These are phyloP conservation scores for Closterium sp. DNA, from an alignment of 139 green algal genomes.

Conservation along the genomic window DNA sequence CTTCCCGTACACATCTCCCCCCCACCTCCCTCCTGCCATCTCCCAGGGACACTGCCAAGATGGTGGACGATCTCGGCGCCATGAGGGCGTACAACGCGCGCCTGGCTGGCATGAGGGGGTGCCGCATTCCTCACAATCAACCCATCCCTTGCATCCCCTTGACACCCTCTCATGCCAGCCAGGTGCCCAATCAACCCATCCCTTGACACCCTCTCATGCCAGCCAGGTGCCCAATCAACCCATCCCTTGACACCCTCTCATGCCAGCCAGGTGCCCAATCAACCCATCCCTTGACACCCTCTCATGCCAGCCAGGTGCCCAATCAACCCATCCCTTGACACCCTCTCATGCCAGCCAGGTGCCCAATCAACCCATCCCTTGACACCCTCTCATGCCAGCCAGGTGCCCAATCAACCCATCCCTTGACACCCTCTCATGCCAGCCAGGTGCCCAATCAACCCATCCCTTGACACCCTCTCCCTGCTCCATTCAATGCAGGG, in stretches of 20 bases:
- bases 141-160: not conserved
- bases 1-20: too few species aligned
- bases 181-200: not conserved
- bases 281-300: not conserved
- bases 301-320: too few species aligned
- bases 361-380: not conserved
- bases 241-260: not conserved
- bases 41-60: constrained; percentile 22
- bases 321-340: not conserved
- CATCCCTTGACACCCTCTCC: not conserved
- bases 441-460: too few species aligned
- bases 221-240: too few species aligned
- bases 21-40: too few species aligned
- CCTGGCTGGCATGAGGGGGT: constrained; percentile 47
- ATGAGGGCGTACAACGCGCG: constrained; percentile 59
- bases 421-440: not conserved
- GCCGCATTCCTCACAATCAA: not conserved
- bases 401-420: not conserved
- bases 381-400: too few species aligned
- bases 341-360: too few species aligned
- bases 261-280: too few species aligned
- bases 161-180: too few species aligned
- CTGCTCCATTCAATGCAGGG: not conserved
- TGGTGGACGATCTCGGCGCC: constrained; percentile 51
- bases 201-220: not conserved